Evolutionary conservation across 768 basidiomycete genomes (phyloP).

Genomic region (Lactarius sanguifluus): DNA sequence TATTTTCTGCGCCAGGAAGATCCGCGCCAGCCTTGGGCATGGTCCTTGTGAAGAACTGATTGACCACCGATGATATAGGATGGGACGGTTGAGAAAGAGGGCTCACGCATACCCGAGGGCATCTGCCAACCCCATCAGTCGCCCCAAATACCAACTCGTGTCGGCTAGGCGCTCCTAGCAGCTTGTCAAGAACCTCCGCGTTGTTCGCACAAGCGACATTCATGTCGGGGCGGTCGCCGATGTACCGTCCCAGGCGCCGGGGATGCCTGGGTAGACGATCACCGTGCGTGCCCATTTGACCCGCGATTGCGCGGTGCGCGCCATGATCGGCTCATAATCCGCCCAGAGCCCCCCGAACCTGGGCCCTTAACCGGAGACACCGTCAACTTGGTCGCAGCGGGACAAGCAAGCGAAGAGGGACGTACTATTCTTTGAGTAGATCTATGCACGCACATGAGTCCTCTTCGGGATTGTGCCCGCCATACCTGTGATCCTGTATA

Average conservation of each 20-base stretch:
- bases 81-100: background rate
- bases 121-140: conserved; percentile 79
- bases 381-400: background rate
- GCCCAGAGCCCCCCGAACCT: conserved; percentile 86
- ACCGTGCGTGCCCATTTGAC: conserved; percentile 17
- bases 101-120: conserved; percentile 69
- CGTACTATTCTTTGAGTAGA: conserved; percentile 67
- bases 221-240: background rate
- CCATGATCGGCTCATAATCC: conserved; percentile 86
- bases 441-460: conserved; percentile 89
- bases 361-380: conserved; percentile 40
- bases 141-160: conserved; percentile 82
- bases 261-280: too few relatives aligned
- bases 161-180: conserved; percentile 48
- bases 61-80: background rate
- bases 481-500: conserved; percentile 82
- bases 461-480: conserved; percentile 93
- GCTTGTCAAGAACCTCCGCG: conserved; percentile 67
- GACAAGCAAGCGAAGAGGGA: background rate
- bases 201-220: conserved; percentile 74
- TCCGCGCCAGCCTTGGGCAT: conserved; percentile 53
- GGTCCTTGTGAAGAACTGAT: conserved; percentile 48
- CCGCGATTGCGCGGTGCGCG: conserved; percentile 53
- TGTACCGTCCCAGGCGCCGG: too few relatives aligned
- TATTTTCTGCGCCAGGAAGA: background rate